These are phyloP conservation scores for Alternaria novae-zelandiae DNA, from an alignment of 2,329 filamentous ascomycete genomes.

Conservation along the genomic window DNA sequence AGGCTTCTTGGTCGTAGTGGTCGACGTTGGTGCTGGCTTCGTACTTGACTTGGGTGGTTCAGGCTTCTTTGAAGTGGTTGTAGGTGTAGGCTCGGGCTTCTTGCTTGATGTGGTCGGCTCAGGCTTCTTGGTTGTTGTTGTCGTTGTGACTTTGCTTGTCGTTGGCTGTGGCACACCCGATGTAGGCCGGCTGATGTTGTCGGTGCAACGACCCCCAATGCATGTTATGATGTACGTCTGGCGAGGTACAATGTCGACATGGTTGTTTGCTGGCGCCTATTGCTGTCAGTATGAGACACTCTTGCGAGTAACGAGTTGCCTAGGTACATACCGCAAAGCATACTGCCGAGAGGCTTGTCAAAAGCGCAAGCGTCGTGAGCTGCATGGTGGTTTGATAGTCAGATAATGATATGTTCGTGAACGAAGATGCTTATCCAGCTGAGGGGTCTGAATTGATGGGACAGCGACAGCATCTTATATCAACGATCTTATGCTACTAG, in stretches of 20 bases:
- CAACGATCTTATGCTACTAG: neutral
- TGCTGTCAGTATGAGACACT: neutral
- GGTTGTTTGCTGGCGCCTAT: constrained; percentile 27
- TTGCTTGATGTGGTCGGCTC: constrained; percentile 11
- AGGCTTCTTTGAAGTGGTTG: neutral
- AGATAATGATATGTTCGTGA: neutral
- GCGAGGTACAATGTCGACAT: constrained; percentile 21
- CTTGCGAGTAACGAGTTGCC: neutral
- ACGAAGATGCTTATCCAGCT: neutral
- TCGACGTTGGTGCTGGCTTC: neutral
- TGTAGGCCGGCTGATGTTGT: constrained; percentile 14
- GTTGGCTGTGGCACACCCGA: constrained; percentile 12
- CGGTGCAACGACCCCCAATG: constrained; percentile 21
- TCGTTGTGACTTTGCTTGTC: constrained; percentile 16
- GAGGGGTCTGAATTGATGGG: neutral
- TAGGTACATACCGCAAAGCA: constrained; percentile 34
- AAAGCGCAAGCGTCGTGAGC: constrained; percentile 15
- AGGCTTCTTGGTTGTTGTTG: constrained; percentile 8
- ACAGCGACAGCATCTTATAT: constrained; percentile 13
- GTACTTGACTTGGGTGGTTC: neutral
- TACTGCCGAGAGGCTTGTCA: constrained; percentile 17
- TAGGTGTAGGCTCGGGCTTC: constrained; percentile 8
- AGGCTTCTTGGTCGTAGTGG: constrained; percentile 11
- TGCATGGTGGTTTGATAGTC: constrained; percentile 23
- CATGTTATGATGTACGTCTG: constrained; percentile 41